Evolutionary conservation across 495 filamentous ascomycete species (phyloP), one percentile per base, ranked within the genome.

Genomic region (Talaromyces trachyspermus): DNA sequence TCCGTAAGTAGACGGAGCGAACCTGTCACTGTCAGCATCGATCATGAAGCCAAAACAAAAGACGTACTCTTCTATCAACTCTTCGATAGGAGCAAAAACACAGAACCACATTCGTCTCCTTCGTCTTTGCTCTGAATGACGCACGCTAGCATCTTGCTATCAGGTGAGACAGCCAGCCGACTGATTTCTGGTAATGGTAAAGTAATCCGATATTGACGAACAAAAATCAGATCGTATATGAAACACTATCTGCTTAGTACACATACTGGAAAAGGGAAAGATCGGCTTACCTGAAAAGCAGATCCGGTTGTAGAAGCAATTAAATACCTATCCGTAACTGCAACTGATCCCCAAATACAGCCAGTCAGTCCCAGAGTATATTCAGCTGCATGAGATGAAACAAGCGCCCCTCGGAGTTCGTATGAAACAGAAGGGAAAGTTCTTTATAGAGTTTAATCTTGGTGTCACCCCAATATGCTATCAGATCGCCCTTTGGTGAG

Each of bases 391-490:
- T 29, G 44, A 12, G 7, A 15, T 18, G n/a, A 29, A 32, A 25
- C n/a, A 7, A 19, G 15, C 11, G 30, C 42, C 4, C 45, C 40
- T 17, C 33, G n/a, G n/a, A n/a, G n/a, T n/a, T n/a, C n/a, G n/a
- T 22, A 3, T 43, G 30, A 11, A 27, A n/a, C n/a, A n/a, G 43
- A 23, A 61, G 48, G 2, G 55, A 62, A 5, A 57, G 53, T 10
- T 52, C 49, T 6, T 56, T 62, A 43, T 62, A 67, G 9, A 67
- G 33, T 8, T 29, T 50, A 10, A 67, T 57, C 17, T 54, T 52
- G 8, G 19, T 50, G 14, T 59, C 54, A 7, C 50, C 60, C 64
- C 64, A 67, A 44, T 62, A 61, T 9, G 57, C 62, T 33, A 67
- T 49, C 6, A 58, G 30, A 11, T 51, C 42, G 5, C 52, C 55